Base-by-base conservation (phyloP, 805 yeast genomes). In the Ogataea saltuana region DNA sequence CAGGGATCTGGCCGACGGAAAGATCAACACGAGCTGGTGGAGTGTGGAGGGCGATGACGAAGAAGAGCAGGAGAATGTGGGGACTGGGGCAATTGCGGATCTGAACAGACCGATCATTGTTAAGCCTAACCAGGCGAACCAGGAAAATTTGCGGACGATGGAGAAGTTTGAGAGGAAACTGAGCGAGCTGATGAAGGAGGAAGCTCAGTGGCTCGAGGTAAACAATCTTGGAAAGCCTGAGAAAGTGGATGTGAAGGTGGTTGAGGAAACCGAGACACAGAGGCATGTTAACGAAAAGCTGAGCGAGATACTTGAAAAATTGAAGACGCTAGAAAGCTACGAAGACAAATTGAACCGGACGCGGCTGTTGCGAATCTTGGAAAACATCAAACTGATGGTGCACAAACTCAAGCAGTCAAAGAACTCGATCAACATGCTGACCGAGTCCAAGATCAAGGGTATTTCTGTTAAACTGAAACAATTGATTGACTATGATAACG, bases 1-100 rank as follows among this genome's bases (percentile, higher is more conserved):
- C 6, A 63, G 73, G 21, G 88, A 81, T 51, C 61, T 86, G 42
- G 67, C 71, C 13, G 75, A 78, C 28, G 88, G 87, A 6, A 69
- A 71, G 44, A 70, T 85, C 12, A 67, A 76, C 38, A 78, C 85
- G 3, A 79, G 84, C 55, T 86, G 93, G 95, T 82, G 83, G 74
- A 70, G 68, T 39, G 60, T 72, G 11, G 52, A 55, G 12, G 63
- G 58, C 4, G 55, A 55, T 3, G 60, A 52, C 1, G 62, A 52
- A 4, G 58, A 55, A 6, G 51, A 48, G 4, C 49, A 46, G 10
- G 59, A 28, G 9, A 36, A 25, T 7, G 41, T 31, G 9, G 41
- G 51, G 9, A 36, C 22, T 7, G 41, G 32, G 9, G 41, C 50
- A 17, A 55, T 55, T 4, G 16, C 63, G 58, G 40, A 61, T 54